These are phyloP conservation scores for Quercus dentata DNA, from an alignment of 306 rosid species.

Conservation along the genomic window DNA sequence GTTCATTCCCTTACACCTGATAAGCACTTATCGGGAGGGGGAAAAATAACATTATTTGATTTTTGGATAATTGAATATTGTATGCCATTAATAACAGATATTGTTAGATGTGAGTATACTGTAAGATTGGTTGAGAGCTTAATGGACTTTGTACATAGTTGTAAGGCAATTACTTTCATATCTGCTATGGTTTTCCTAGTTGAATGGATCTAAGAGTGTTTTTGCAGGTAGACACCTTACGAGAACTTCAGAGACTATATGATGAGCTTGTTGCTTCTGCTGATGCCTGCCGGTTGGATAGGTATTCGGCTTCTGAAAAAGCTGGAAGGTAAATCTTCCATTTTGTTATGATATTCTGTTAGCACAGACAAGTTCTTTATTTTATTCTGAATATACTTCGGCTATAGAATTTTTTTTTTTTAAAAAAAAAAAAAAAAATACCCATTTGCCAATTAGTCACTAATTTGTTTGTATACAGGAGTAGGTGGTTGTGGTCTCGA, in stretches of 20 bases:
- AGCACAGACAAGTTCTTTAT: background rate
- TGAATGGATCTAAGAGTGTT: conserved; percentile 1
- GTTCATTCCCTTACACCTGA: too few species aligned
- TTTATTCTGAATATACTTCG: background rate
- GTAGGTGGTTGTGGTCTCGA: conserved; percentile 98
- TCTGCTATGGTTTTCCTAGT: conserved; percentile 15
- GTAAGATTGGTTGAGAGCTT: conserved; percentile 7
- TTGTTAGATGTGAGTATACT: background rate
- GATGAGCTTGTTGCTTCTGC: conserved; percentile 78
- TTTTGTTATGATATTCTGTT: conserved; percentile 4
- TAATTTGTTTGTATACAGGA: conserved; percentile 37
- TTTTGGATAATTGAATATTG: background rate
- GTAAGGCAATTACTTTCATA: background rate
- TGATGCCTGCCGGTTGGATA: conserved; percentile 69
- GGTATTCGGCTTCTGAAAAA: conserved; percentile 51
- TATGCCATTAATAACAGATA: background rate
- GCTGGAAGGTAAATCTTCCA: conserved; percentile 58
- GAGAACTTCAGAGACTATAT: conserved; percentile 88
- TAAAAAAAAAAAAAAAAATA: background rate
- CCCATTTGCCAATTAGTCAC: background rate
- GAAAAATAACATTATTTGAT: background rate
- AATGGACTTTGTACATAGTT: background rate
- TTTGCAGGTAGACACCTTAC: conserved; percentile 66
- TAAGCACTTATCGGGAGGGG: too few species aligned
- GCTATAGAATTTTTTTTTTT: background rate